These are phyloP conservation scores for Rubus idaeus DNA, from an alignment of 306 rosid genomes.

Conservation along the genomic window DNA sequence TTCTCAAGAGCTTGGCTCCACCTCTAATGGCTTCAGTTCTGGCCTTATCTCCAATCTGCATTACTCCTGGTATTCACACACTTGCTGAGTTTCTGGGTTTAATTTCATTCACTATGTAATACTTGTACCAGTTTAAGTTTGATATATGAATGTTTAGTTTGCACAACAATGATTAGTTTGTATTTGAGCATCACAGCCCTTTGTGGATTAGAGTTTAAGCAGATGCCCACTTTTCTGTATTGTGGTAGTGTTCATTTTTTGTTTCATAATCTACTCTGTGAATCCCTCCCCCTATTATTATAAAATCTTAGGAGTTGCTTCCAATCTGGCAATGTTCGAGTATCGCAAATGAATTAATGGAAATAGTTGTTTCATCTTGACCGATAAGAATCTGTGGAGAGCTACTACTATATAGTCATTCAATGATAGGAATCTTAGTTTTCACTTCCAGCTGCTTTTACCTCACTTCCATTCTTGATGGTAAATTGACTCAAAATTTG, in stretches of 20 bases:
- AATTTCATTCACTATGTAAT: not conserved
- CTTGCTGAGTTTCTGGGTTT: not conserved
- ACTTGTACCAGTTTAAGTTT: not conserved
- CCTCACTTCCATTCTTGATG: too few species aligned
- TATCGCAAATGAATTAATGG: not conserved
- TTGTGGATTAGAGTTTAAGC: not conserved
- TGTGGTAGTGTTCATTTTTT: not conserved
- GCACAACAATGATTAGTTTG: not conserved
- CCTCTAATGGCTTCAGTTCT: constrained; percentile 58
- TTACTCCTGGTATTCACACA: constrained; percentile 43
- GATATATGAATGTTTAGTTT: not conserved
- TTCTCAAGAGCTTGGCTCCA: constrained; percentile 48
- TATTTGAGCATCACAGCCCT: not conserved
- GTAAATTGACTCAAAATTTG: too few species aligned
- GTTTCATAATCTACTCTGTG: not conserved
- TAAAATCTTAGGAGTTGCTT: not conserved
- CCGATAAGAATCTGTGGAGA: not conserved
- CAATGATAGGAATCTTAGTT: too few species aligned
- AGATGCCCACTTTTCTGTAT: not conserved
- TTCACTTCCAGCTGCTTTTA: too few species aligned
- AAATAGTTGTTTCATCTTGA: not conserved
- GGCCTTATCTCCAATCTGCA: constrained; percentile 53
- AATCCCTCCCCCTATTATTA: not conserved
- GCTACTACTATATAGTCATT: too few species aligned
- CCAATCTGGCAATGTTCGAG: not conserved